Base-by-base conservation (phyloP, 805 yeast genomes). In the Candida sanyiensis region DNA sequence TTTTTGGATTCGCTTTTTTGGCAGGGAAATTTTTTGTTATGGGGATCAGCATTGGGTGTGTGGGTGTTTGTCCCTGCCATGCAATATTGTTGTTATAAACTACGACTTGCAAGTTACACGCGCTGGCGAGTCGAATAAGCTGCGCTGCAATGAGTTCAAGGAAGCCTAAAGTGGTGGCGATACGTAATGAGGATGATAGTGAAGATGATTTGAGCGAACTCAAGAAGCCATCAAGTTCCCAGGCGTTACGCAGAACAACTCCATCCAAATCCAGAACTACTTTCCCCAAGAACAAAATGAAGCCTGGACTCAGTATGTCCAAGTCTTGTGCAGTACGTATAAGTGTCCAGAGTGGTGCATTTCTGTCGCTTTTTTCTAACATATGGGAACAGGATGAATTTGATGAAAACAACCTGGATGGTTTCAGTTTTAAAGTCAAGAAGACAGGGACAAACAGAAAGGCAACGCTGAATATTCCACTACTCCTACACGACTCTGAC, bases 161-260 rank as follows among this genome's bases (percentile, higher is more conserved):
- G 16, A 32, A 42, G 24, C 52, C 54, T 3, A 51, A 47, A 43
- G 42, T 43, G 8, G 39, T 46, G 6, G 38, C 49, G 7, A 33
- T 52, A 7, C 36, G 42, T 4, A 20, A 41, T 24, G 42, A 39
- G 1, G 44, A 45, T 9, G 35, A 30, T 1, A 42, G 37, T 27
- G 46, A 42, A 18, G 16, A n/a, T n/a, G n/a, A n/a, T n/a, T n/a
- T n/a, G n/a, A n/a, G n/a, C n/a, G n/a, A n/a, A n/a, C n/a, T n/a
- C n/a, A n/a, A n/a, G n/a, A n/a, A n/a, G n/a, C n/a, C n/a, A n/a
- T n/a, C n/a, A n/a, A n/a, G n/a, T n/a, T n/a, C n/a, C n/a, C n/a
- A n/a, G n/a, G n/a, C n/a, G n/a, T n/a, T n/a, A n/a, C n/a, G n/a
- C n/a, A n/a, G n/a, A n/a, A n/a, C n/a, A n/a, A n/a, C n/a, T n/a